These are phyloP conservation scores for Dissoconium aciculare DNA, from an alignment of 2,329 filamentous ascomycete species.

Conservation along the genomic window DNA sequence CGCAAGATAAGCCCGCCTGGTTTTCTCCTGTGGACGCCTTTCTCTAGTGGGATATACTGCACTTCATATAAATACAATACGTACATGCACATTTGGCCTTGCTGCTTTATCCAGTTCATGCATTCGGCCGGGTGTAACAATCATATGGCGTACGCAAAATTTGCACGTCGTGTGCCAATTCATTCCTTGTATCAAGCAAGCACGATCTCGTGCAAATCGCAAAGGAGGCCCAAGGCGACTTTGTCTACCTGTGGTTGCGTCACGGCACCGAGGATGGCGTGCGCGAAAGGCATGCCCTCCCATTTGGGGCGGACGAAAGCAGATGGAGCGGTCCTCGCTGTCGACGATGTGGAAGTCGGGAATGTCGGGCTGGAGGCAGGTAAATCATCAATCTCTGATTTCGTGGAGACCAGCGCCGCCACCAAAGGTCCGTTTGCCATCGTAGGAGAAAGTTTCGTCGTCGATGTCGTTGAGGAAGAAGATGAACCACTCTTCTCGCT, in stretches of 20 bases:
- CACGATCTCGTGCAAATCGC: conserved; percentile 23
- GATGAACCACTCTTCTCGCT: conserved; percentile 11
- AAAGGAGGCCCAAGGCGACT: conserved; percentile 29
- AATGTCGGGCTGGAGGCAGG: neutral
- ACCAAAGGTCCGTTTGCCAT: conserved; percentile 16
- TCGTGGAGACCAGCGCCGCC: conserved; percentile 5
- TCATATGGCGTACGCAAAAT: no score
- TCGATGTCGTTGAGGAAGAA: conserved; percentile 5
- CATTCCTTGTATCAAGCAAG: no score
- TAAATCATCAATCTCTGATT: conserved; percentile 10
- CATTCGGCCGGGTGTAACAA: no score
- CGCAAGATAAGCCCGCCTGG: no score
- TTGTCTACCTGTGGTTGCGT: conserved; percentile 31
- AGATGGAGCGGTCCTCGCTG: no score
- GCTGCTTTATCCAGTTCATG: no score
- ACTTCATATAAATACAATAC: no score
- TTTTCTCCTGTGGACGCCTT: no score
- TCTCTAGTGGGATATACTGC: no score
- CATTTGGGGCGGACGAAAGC: conserved; percentile 19
- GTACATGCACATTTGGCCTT: no score
- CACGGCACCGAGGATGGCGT: conserved; percentile 33
- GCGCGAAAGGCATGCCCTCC: conserved; percentile 32
- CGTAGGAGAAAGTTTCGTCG: conserved; percentile 3
- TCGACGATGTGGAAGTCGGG: no score
- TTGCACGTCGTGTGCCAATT: no score